These are phyloP conservation scores for Ogataea zsoltii DNA, from an alignment of 805 yeast genomes.

Conservation along the genomic window DNA sequence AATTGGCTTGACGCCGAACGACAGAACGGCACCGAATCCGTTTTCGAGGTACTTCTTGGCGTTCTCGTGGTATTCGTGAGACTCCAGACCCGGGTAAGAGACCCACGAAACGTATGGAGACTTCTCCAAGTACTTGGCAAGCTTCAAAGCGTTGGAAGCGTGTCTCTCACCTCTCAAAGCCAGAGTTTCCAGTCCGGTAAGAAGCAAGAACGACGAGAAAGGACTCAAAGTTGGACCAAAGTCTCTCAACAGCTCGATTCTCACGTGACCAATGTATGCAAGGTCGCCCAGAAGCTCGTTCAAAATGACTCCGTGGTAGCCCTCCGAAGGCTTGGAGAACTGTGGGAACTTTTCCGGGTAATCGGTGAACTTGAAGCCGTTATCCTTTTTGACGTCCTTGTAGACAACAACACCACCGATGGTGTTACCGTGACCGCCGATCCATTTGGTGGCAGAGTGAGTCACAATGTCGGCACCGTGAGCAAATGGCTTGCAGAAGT, in stretches of 20 bases:
- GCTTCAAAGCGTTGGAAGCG: constrained; percentile 73
- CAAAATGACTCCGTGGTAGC: constrained; percentile 86
- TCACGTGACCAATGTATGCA: constrained; percentile 77
- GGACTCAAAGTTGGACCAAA: constrained; percentile 90
- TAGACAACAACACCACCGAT: constrained; percentile 83
- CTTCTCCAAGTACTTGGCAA: constrained; percentile 75
- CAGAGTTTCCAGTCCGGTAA: constrained; percentile 93
- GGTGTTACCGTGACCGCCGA: constrained; percentile 95
- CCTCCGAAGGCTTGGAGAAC: constrained; percentile 86
- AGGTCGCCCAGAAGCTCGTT: constrained; percentile 78
- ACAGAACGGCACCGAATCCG: constrained; percentile 85
- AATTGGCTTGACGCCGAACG: constrained; percentile 82
- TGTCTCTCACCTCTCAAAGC: constrained; percentile 94
- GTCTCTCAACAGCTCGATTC: constrained; percentile 87
- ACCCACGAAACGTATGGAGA: constrained; percentile 80
- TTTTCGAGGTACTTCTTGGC: constrained; percentile 80
- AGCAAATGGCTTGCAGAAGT: constrained; percentile 76
- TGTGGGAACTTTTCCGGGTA: constrained; percentile 90
- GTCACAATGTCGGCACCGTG: constrained; percentile 91
- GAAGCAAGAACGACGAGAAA: constrained; percentile 78
- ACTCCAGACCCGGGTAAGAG: constrained; percentile 85
- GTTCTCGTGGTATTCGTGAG: constrained; percentile 73
- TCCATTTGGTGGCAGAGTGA: constrained; percentile 97
- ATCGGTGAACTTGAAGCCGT: constrained; percentile 88
- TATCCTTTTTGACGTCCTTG: constrained; percentile 57